A percentile compares a stretch with the other conserved stretches of the same genome.
phyloP scores from a whole-genome alignment of 2,329 filamentous ascomycete genomes.

The Colletotrichum horii region DNA sequence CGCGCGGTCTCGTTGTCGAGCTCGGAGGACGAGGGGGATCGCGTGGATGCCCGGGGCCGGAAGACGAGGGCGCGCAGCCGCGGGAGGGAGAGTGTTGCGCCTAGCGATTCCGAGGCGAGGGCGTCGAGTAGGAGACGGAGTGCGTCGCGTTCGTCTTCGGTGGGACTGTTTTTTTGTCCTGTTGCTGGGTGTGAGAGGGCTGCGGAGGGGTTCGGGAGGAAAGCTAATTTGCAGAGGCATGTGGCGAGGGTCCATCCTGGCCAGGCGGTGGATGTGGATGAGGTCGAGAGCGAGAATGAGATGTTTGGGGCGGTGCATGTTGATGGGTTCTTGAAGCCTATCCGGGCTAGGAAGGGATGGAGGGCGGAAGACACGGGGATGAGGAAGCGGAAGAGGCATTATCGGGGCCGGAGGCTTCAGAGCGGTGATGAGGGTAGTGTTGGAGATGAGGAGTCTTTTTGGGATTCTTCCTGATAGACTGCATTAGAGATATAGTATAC shows the following conservation, averaged over 20 bases:
- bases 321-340: slow-evolving; percentile 68
- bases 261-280: slow-evolving; percentile 38
- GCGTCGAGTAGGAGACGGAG: slow-evolving; percentile 25
- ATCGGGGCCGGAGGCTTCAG: slow-evolving; percentile 1
- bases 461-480: not conserved
- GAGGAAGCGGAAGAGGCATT: slow-evolving; percentile 20
- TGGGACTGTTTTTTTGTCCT: slow-evolving; percentile 40
- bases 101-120: slow-evolving; percentile 11
- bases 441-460: not conserved
- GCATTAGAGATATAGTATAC: not conserved
- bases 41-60: not conserved
- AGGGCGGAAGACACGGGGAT: slow-evolving; percentile 6
- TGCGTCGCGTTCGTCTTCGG: slow-evolving; percentile 35
- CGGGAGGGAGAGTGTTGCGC: slow-evolving; percentile 26
- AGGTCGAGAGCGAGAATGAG: slow-evolving; percentile 54
- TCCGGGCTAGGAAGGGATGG: slow-evolving; percentile 56
- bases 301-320: slow-evolving; percentile 69
- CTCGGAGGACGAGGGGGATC: not conserved
- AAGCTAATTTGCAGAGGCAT: slow-evolving; percentile 42
- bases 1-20: not conserved
- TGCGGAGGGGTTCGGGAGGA: slow-evolving; percentile 38
- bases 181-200: slow-evolving; percentile 41
- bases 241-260: slow-evolving; percentile 43
- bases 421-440: not conserved
- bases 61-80: slow-evolving; percentile 23